Percentiles rank a stretch among this genome's conserved stretches.
These are phyloP conservation scores for Chalciporus sphaerocephalus DNA, from an alignment of 768 basidiomycete species.

Conservation along the genomic window DNA sequence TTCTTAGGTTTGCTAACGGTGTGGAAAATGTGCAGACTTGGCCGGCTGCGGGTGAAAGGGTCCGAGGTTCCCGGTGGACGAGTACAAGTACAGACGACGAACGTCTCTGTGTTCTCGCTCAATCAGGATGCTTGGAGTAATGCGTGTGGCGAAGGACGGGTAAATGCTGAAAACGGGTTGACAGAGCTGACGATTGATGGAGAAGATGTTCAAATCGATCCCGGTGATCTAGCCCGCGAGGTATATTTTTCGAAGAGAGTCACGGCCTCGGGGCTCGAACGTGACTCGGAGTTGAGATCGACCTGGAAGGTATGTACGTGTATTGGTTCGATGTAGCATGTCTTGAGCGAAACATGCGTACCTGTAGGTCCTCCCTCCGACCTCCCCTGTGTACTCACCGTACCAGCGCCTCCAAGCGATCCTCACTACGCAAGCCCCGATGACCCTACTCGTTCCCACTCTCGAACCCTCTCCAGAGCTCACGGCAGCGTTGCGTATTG, in stretches of 20 bases:
- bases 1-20: not conserved
- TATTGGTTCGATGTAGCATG: too few relatives aligned
- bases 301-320: slow-evolving; percentile 24
- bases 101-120: slow-evolving; percentile 25
- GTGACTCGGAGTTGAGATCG: too few relatives aligned
- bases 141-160: not conserved
- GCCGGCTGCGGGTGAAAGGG: slow-evolving; percentile 19
- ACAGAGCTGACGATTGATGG: slow-evolving; percentile 15
- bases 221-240: not conserved
- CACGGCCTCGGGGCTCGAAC: not conserved
- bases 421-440: slow-evolving; percentile 47
- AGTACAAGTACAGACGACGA: slow-evolving; percentile 21
- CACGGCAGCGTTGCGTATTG: slow-evolving; percentile 59
- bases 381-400: slow-evolving; percentile 4
- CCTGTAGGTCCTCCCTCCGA: slow-evolving; percentile 7
- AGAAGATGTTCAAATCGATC: not conserved
- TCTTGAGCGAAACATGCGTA: not conserved
- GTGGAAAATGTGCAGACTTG: slow-evolving; percentile 8
- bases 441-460: slow-evolving; percentile 55
- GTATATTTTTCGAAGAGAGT: slow-evolving; percentile 12
- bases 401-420: slow-evolving; percentile 58
- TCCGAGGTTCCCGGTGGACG: slow-evolving; percentile 1
- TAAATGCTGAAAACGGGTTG: not conserved
- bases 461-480: slow-evolving; percentile 32
- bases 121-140: not conserved